phyloP scores from a whole-genome alignment of 2,329 filamentous ascomycete species.

The Juglanconis sp. region DNA sequence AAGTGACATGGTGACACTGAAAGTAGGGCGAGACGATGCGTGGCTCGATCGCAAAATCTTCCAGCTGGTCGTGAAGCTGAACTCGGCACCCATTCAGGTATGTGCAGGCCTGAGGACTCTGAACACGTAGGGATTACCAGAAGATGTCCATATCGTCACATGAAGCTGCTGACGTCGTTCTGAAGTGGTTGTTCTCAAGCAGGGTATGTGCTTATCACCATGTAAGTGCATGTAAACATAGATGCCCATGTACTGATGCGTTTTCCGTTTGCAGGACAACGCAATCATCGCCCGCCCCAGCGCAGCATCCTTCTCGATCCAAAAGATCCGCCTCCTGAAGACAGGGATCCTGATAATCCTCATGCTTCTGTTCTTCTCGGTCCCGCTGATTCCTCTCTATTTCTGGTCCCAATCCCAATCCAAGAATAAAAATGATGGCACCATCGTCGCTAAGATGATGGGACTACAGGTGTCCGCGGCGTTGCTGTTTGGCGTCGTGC shows the following conservation, averaged over 20 bases:
- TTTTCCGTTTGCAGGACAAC: not conserved
- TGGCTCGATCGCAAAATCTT: slow-evolving; percentile 3
- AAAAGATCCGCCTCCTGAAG: not conserved
- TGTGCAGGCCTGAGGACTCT: not conserved
- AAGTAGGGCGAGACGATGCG: not conserved
- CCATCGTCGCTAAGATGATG: slow-evolving; percentile 3
- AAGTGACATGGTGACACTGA: not conserved
- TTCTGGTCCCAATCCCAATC: not conserved
- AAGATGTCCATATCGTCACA: no score
- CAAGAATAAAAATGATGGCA: not conserved
- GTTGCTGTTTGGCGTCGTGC: not conserved
- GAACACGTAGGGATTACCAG: no score
- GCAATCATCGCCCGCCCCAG: not conserved
- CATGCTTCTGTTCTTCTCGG: not conserved
- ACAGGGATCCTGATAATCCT: not conserved
- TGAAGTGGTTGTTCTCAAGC: not conserved
- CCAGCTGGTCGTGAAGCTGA: not conserved
- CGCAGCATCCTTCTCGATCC: not conserved
- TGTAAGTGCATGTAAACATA: not conserved
- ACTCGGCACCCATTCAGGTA: not conserved
- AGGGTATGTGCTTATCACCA: not conserved
- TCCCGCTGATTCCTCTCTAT: not conserved
- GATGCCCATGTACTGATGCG: not conserved
- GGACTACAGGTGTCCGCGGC: slow-evolving; percentile 1
- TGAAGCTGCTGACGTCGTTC: not conserved